Evolutionary conservation across 176 grass and related monocot genomes (phyloP), one percentile per base, ranked within the genome.

Genomic region (Carex cristatella): DNA sequence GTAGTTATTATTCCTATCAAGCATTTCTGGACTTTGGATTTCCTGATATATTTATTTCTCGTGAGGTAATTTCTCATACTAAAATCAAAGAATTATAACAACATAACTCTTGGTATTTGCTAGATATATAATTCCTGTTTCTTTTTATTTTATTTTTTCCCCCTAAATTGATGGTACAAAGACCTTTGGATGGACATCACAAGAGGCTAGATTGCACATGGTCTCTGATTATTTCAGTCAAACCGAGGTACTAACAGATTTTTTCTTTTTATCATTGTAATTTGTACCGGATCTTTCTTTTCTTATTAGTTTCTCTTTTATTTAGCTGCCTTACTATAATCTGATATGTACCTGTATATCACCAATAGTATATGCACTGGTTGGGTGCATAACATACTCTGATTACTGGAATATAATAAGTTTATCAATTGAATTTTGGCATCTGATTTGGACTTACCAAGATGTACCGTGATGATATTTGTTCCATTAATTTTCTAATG

Each of bases 11-110:
- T 90, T 98, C 96, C 76, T 98, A 92, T 78, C 90, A 94, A 87
- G 93, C 96, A 81, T 95, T 92, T 23, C 70, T 92, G 69, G 96
- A 94, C 88, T 98, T 98, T 81, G 96, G 93, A 81, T 94, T 92
- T 87, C 93, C 90, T 73, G 92, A 98, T 72, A 90, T 98, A 84
- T 98, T 98, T 85, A 94, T 98, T 87, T 98, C 96, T 86, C 93
- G 93, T 66, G 96, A 98, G 93, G 96, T 98, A 98, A 88, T 83
- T 78, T 78, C 51, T 16, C 51, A 78, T 35, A 78, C 74, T 18
- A 78, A 57, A 51, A 33, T 78, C 13, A 55, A 78, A 78, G 19
- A 57, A 57, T 15, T 57, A 55, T 78, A 33, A 57, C 11, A 57
- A 58, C 12, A 78, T 7, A 16, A 48, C 31, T 61, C 32, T 80